Evolutionary conservation across 1,139 yeast species (phyloP).

Genomic region (Suhomyces taliae): DNA sequence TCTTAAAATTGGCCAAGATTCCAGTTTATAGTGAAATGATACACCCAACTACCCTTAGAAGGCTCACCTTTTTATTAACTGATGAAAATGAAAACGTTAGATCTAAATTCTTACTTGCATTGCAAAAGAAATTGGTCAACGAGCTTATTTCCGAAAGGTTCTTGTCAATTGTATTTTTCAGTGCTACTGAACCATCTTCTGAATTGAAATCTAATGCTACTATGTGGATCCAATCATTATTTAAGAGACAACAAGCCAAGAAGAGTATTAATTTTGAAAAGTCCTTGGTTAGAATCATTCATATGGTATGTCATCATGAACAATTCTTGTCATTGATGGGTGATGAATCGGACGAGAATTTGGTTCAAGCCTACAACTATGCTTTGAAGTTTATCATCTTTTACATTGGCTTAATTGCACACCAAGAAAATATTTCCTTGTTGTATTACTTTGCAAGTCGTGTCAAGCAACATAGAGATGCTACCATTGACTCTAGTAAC

Average conservation of each 20-base stretch:
- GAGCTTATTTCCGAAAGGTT: slow-evolving; percentile 64
- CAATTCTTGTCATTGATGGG: slow-evolving; percentile 52
- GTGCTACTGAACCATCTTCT: slow-evolving; percentile 70
- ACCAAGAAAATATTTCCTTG: slow-evolving; percentile 67
- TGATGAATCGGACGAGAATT: slow-evolving; percentile 12
- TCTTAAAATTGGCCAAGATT: slow-evolving; percentile 64
- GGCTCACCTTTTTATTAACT: slow-evolving; percentile 60
- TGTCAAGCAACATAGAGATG: slow-evolving; percentile 76
- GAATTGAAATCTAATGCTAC: slow-evolving; percentile 50
- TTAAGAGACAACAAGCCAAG: slow-evolving; percentile 43
- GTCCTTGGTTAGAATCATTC: slow-evolving; percentile 65
- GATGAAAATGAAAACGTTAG: slow-evolving; percentile 68
- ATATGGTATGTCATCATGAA: slow-evolving; percentile 73
- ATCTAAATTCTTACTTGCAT: slow-evolving; percentile 44
- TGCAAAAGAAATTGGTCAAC: slow-evolving; percentile 54
- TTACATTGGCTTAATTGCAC: slow-evolving; percentile 61
- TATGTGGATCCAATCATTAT: slow-evolving; percentile 74
- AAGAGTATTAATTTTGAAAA: slow-evolving; percentile 57
- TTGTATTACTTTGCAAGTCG: slow-evolving; percentile 77
- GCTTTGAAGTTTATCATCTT: slow-evolving; percentile 60
- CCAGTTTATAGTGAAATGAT: slow-evolving; percentile 56
- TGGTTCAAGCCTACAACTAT: slow-evolving; percentile 47
- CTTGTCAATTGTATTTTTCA: slow-evolving; percentile 65
- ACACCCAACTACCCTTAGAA: slow-evolving; percentile 50
- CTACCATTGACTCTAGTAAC: slow-evolving; percentile 35